Evolutionary conservation across 2,329 filamentous ascomycete species (phyloP).

Genomic region (Lachnellula willkommii): DNA sequence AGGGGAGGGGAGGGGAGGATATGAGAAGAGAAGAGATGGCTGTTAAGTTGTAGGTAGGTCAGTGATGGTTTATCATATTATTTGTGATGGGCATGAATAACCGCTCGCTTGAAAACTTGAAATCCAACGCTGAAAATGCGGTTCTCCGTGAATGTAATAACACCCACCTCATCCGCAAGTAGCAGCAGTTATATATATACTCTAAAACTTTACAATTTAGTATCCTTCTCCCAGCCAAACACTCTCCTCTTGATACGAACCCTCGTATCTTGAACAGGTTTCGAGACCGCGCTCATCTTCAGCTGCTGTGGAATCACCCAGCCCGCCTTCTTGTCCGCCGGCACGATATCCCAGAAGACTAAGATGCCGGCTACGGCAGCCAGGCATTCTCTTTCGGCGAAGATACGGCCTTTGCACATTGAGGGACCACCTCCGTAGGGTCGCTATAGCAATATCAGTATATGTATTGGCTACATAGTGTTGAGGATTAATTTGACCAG

Average conservation of each 20-base stretch:
- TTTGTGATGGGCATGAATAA: no score
- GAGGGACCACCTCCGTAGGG: conserved; percentile 44
- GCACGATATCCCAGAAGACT: conserved; percentile 51
- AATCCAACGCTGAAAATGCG: no score
- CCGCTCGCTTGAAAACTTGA: no score
- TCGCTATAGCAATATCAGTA: conserved; percentile 10
- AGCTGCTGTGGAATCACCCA: conserved; percentile 48
- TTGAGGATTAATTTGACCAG: background rate
- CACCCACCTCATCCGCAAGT: no score
- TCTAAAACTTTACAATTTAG: background rate
- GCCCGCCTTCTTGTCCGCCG: conserved; percentile 34
- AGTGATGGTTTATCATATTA: no score
- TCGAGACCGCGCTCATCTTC: conserved; percentile 44
- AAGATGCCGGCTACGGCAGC: conserved; percentile 48
- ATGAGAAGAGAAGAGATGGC: no score
- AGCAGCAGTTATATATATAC: no score
- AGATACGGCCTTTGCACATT: conserved; percentile 46
- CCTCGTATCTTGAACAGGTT: conserved; percentile 46
- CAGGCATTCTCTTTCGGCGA: conserved; percentile 46
- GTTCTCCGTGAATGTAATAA: no score
- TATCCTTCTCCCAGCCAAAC: conserved; percentile 21
- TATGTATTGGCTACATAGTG: background rate
- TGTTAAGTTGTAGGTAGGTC: no score
- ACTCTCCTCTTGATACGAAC: conserved; percentile 45
- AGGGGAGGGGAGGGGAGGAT: no score